A percentile compares a stretch with the other conserved stretches of the same genome.
Conservation (phyloP, 2,329 filamentous ascomycete species). For the Diaporthe citriasiana region DNA sequence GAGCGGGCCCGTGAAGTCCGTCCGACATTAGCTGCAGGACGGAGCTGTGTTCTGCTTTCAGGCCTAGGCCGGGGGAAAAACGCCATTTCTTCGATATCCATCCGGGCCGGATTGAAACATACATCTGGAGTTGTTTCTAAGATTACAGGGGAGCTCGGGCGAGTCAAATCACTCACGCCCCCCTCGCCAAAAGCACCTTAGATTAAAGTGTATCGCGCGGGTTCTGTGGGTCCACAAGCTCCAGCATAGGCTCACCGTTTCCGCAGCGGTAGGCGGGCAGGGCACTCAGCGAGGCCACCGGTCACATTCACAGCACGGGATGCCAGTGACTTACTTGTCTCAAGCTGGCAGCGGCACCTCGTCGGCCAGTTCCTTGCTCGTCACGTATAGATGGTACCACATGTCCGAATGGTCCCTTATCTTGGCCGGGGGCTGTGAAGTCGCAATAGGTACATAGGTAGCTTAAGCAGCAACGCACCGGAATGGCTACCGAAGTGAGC, state of each 20-base stretch:
- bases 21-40: neutral
- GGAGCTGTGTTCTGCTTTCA: neutral
- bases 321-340: neutral
- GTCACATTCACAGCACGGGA: neutral
- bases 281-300: neutral
- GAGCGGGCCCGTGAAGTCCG: too few species aligned
- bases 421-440: constrained; percentile 3
- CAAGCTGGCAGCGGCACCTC: neutral
- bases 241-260: constrained; percentile 27
- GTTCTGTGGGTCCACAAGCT: neutral
- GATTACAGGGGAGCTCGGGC: constrained; percentile 19
- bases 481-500: constrained; percentile 8
- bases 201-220: constrained; percentile 18
- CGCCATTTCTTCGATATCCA: constrained; percentile 1
- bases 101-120: constrained; percentile 1
- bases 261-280: neutral
- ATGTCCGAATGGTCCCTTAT: neutral
- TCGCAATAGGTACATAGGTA: constrained; percentile 8
- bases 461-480: constrained; percentile 12
- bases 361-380: neutral
- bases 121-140: neutral
- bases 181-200: neutral
- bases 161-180: constrained; percentile 1
- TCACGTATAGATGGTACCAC: neutral
- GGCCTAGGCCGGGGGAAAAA: neutral